A percentile compares a stretch with the other conserved stretches of the same genome.
phyloP scores from a whole-genome alignment of 2,329 filamentous ascomycete genomes.

The Xylogone sp. region DNA sequence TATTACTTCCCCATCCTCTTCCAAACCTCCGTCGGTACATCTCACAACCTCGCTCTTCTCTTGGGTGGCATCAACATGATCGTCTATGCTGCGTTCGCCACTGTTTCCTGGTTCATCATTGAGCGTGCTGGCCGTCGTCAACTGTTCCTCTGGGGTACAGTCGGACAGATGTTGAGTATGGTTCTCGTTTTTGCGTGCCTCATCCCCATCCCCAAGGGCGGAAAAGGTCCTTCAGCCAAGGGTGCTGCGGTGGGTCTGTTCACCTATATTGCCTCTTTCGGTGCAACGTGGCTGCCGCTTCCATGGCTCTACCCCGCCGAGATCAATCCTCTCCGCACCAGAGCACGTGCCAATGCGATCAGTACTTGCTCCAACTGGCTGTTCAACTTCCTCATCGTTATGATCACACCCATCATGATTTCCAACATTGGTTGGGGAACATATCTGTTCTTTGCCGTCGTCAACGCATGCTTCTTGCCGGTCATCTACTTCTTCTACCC shows the following conservation, averaged over 20 bases:
- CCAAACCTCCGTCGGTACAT: constrained; percentile 41
- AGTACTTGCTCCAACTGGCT: constrained; percentile 48
- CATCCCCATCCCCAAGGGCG: constrained; percentile 31
- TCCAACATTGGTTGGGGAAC: constrained; percentile 30
- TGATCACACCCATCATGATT: constrained; percentile 36
- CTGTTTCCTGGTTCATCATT: constrained; percentile 46
- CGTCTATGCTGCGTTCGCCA: constrained; percentile 50
- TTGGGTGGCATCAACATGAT: constrained; percentile 54
- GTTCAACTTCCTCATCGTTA: constrained; percentile 54
- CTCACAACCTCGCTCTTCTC: constrained; percentile 46
- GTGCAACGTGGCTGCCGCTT: constrained; percentile 56
- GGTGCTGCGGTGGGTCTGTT: constrained; percentile 52
- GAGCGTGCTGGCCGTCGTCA: constrained; percentile 63
- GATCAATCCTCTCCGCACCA: constrained; percentile 55
- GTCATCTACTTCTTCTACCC: constrained; percentile 38
- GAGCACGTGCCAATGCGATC: constrained; percentile 60
- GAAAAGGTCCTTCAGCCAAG: constrained; percentile 22
- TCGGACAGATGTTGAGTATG: constrained; percentile 64
- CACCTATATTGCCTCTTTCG: constrained; percentile 60
- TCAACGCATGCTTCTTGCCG: constrained; percentile 34
- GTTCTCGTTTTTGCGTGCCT: constrained; percentile 43
- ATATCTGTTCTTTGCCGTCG: constrained; percentile 33
- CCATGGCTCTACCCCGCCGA: constrained; percentile 61
- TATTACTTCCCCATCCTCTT: constrained; percentile 50
- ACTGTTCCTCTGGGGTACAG: constrained; percentile 67